Conservation (phyloP, 345 rosid species). For the Eutrema japonicum region DNA sequence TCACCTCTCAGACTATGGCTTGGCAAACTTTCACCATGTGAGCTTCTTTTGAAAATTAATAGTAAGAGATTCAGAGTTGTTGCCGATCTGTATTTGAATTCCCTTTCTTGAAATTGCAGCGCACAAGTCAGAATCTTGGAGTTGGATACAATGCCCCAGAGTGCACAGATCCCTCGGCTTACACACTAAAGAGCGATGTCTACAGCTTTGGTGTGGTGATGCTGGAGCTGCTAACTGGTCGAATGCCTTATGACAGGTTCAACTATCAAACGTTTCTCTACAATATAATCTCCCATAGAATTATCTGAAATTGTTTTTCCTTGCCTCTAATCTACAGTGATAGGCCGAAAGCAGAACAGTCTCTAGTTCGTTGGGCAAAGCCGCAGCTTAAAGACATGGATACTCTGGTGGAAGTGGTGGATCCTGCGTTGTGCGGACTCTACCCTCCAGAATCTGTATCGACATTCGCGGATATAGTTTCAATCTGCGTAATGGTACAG, state of each 20-base stretch:
- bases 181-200: slow-evolving; percentile 83
- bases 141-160: slow-evolving; percentile 97
- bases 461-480: slow-evolving; percentile 73
- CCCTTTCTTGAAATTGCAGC: slow-evolving; percentile 48
- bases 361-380: slow-evolving; percentile 82
- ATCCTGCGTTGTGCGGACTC: slow-evolving; percentile 92
- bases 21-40: slow-evolving; percentile 78
- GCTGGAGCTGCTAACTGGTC: slow-evolving; percentile 88
- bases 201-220: slow-evolving; percentile 97
- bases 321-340: slow-evolving; percentile 47
- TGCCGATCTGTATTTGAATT: not conserved
- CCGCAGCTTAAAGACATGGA: slow-evolving; percentile 74
- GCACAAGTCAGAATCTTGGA: slow-evolving; percentile 88
- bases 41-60: slow-evolving; percentile 10
- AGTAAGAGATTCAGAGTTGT: not conserved
- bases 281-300: not conserved
- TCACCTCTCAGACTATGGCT: slow-evolving; percentile 78
- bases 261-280: not conserved
- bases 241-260: slow-evolving; percentile 82
- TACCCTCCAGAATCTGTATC: slow-evolving; percentile 81
- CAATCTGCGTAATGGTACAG: slow-evolving; percentile 81
- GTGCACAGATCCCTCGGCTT: slow-evolving; percentile 69
- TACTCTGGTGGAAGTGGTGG: slow-evolving; percentile 72
- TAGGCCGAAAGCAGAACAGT: slow-evolving; percentile 71
- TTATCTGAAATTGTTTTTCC: slow-evolving; percentile 18